Conservation (phyloP, 192 early-diverging fungal genomes). For the Gonapodya sp. region DNA sequence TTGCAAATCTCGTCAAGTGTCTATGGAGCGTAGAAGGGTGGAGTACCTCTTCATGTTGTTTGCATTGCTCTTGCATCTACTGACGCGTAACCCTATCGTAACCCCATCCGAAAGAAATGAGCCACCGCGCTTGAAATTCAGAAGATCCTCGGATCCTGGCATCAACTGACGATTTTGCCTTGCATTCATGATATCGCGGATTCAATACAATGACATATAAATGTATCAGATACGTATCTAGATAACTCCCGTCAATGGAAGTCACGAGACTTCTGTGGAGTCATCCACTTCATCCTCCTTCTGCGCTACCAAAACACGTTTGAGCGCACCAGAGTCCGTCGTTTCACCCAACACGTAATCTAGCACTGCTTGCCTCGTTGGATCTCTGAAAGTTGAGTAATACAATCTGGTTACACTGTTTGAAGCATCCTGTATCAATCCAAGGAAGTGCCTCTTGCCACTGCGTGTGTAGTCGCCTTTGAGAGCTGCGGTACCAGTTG, state of each 20-base stretch:
- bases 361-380: not conserved
- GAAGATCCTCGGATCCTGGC: too few relatives aligned
- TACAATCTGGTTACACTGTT: not conserved
- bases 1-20: not conserved
- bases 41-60: not conserved
- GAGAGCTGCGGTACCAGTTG: slow-evolving; percentile 68
- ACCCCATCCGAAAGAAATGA: too few relatives aligned
- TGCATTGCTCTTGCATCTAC: too few relatives aligned
- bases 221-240: not conserved
- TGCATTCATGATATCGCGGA: too few relatives aligned
- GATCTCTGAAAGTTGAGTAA: not conserved
- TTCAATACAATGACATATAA: not conserved
- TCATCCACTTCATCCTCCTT: not conserved
- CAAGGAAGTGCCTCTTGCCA: not conserved
- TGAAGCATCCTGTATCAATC: not conserved
- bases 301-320: not conserved
- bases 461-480: slow-evolving; percentile 67
- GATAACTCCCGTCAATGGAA: not conserved
- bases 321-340: not conserved
- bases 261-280: too few relatives aligned
- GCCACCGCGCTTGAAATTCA: not conserved
- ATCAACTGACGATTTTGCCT: too few relatives aligned
- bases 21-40: not conserved
- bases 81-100: too few relatives aligned
- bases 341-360: not conserved